A percentile compares a stretch with the other conserved stretches of the same genome.
Conservation (phyloP, 2,329 filamentous ascomycete genomes). For the Talaromyces islandicus region DNA sequence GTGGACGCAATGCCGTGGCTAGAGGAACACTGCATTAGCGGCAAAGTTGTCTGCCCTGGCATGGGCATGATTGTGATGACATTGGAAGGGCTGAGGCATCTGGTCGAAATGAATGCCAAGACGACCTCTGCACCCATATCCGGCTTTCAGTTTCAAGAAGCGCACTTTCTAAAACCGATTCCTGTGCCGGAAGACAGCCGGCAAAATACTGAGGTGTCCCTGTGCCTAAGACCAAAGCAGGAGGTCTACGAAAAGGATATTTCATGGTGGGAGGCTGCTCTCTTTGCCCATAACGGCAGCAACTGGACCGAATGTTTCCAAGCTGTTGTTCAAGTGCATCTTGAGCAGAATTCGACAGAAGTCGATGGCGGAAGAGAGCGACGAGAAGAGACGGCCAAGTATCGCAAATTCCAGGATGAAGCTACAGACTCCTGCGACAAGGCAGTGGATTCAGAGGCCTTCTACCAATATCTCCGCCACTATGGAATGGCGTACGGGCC, state of each 20-base stretch:
- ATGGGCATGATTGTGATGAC: slow-evolving; percentile 24
- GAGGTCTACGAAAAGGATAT: background rate
- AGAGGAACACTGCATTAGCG: slow-evolving; percentile 25
- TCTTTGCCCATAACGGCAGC: slow-evolving; percentile 21
- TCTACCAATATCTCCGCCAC: background rate
- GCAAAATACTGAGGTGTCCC: slow-evolving; percentile 13
- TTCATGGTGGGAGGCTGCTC: slow-evolving; percentile 8
- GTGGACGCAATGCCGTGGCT: slow-evolving; percentile 29
- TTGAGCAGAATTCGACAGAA: slow-evolving; percentile 1
- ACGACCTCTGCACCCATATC: slow-evolving; percentile 11
- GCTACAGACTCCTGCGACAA: background rate
- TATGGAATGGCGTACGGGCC: background rate
- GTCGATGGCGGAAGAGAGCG: background rate
- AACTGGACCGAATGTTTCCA: slow-evolving; percentile 27
- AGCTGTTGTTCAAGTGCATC: slow-evolving; percentile 25
- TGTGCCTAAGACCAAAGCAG: background rate
- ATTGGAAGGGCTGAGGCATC: slow-evolving; percentile 16
- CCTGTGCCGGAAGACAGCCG: slow-evolving; percentile 23
- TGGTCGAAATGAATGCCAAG: background rate
- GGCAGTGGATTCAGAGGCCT: background rate
- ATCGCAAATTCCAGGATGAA: background rate
- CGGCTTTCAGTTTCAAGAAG: slow-evolving; percentile 25
- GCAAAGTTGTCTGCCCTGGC: slow-evolving; percentile 24
- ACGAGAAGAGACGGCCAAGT: background rate
- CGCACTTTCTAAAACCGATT: slow-evolving; percentile 26